These are phyloP conservation scores for Coniochaeta prunicola DNA, from an alignment of 2,329 filamentous ascomycete genomes.

Conservation along the genomic window DNA sequence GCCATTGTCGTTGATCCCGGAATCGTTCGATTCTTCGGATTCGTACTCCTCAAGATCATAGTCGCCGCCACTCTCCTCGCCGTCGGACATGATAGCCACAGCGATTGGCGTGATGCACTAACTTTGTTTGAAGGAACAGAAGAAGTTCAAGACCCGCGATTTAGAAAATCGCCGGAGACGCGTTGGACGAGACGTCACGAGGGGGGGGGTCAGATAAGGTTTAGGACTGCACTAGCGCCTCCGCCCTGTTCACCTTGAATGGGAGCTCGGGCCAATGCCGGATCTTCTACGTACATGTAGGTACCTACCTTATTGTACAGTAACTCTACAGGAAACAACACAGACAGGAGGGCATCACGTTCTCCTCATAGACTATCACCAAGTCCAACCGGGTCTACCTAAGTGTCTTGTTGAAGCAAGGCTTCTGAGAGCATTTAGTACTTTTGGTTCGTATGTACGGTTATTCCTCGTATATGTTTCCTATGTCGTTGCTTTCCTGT, in stretches of 20 bases:
- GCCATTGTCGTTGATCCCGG: constrained; percentile 6
- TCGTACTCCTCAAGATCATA: constrained; percentile 14
- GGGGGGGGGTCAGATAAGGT: neutral
- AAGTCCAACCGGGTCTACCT: no score
- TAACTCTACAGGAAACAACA: no score
- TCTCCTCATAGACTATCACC: no score
- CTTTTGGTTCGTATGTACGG: neutral
- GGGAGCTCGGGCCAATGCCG: no score
- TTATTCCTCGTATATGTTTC: neutral
- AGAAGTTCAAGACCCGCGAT: no score
- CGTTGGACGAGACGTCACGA: neutral
- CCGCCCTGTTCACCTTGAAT: no score
- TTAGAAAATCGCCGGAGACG: neutral
- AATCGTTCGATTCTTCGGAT: constrained; percentile 6
- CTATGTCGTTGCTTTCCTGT: neutral
- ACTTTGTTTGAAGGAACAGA: no score
- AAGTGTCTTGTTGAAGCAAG: no score
- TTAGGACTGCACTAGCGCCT: neutral
- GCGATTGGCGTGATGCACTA: constrained; percentile 7
- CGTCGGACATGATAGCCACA: constrained; percentile 21
- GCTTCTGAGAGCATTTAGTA: no score
- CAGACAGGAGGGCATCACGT: no score
- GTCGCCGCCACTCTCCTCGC: constrained; percentile 20
- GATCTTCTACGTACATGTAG: no score
- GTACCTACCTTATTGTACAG: no score